Evolutionary conservation across 1,139 yeast species (phyloP).

Genomic region (Meyerozyma elateridarum): DNA sequence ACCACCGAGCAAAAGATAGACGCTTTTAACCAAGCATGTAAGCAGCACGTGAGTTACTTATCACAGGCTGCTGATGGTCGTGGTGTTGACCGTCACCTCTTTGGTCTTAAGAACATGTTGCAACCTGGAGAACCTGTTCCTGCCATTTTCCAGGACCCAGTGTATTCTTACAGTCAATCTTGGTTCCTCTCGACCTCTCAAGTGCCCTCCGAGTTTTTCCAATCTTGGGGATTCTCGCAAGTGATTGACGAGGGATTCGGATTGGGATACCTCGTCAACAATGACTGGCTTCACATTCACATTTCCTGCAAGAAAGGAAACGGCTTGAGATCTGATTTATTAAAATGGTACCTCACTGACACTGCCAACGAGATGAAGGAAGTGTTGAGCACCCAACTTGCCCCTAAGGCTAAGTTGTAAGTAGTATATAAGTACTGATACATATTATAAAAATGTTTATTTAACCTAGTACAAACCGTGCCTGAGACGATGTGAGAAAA

Average conservation of each 20-base stretch:
- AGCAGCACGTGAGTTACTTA: constrained; percentile 72
- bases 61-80: constrained; percentile 77
- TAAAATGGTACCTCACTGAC: constrained; percentile 67
- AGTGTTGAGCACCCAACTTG: constrained; percentile 42
- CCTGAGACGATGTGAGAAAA: too few relatives aligned
- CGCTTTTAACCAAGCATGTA: constrained; percentile 69
- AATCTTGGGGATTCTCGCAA: constrained; percentile 96
- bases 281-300: constrained; percentile 81
- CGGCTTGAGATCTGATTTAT: constrained; percentile 61
- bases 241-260: constrained; percentile 94
- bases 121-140: constrained; percentile 60
- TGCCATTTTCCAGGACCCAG: constrained; percentile 69
- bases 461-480: too few relatives aligned
- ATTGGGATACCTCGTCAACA: constrained; percentile 87
- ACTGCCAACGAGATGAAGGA: constrained; percentile 81
- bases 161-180: constrained; percentile 66
- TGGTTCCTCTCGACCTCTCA: constrained; percentile 93
- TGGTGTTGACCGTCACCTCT: constrained; percentile 92
- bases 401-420: constrained; percentile 37
- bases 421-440: too few relatives aligned
- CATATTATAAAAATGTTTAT: too few relatives aligned
- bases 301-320: constrained; percentile 70
- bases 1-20: constrained; percentile 55
- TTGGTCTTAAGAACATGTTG: constrained; percentile 78
- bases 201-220: constrained; percentile 80